Conservation (phyloP, 83 land plant genomes). For the Picea abies region DNA sequence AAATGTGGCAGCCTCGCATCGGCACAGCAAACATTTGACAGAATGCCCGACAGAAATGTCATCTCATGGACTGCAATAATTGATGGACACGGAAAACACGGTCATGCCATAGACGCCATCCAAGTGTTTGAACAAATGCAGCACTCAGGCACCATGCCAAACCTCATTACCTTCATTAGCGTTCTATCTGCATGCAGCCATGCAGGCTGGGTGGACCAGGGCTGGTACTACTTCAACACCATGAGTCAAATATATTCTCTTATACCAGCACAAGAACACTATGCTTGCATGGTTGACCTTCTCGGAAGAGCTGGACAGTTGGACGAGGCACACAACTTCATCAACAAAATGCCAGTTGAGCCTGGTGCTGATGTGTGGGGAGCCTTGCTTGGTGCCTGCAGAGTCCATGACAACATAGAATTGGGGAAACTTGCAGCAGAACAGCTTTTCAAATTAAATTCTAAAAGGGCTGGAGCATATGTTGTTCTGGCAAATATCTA, state of each 20-base stretch:
- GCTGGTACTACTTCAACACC: neutral
- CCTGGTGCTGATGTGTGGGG: slow-evolving; percentile 6
- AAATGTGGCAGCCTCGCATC: neutral
- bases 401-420: neutral
- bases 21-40: neutral
- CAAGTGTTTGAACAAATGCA: neutral
- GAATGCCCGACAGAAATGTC: neutral
- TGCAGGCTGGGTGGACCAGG: slow-evolving; percentile 8
- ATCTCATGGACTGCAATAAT: neutral
- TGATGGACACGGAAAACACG: neutral
- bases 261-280: neutral
- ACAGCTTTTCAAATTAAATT: neutral
- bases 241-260: neutral
- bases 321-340: neutral
- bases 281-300: slow-evolving; percentile 6
- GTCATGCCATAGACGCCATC: neutral
- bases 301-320: neutral
- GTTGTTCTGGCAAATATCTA: neutral
- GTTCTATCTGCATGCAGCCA: slow-evolving; percentile 6
- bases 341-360: neutral
- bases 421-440: neutral
- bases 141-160: neutral
- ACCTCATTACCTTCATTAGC: neutral
- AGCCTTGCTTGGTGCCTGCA: neutral
- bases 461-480: neutral